Evolutionary conservation across 139 green algal species (phyloP).

Genomic region (Chlamydomonas sp.): DNA sequence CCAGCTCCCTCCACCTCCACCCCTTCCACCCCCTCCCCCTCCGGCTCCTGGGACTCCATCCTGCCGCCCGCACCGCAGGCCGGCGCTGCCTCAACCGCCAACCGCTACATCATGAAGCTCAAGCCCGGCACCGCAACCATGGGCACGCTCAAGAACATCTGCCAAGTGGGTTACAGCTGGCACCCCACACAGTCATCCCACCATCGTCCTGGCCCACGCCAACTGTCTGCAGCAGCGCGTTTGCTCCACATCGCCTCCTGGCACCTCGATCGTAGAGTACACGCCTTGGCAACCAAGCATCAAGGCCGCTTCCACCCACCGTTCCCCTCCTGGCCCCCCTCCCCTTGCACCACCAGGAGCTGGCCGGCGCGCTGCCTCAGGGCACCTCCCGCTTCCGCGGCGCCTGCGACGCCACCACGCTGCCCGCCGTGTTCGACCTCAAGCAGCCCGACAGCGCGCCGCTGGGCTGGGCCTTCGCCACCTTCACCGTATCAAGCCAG

Average conservation of each 20-base stretch:
- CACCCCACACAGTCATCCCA: not conserved
- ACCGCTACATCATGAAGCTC: constrained; percentile 60
- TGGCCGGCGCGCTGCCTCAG: constrained; percentile 6
- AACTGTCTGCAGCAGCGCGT: too few relatives aligned
- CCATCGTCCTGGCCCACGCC: not conserved
- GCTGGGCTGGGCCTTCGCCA: constrained; percentile 49
- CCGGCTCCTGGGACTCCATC: too few relatives aligned
- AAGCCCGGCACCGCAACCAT: constrained; percentile 25
- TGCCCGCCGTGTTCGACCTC: constrained; percentile 12
- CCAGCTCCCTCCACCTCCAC: too few relatives aligned
- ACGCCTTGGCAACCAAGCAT: too few relatives aligned
- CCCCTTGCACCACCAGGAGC: constrained; percentile 5
- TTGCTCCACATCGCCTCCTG: not conserved
- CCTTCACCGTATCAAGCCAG: constrained; percentile 36
- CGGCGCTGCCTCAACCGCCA: not conserved
- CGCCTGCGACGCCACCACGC: not conserved
- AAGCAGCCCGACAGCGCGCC: not conserved
- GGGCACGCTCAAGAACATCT: constrained; percentile 43
- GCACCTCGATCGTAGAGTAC: not conserved
- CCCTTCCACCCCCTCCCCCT: too few relatives aligned
- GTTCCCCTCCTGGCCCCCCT: not conserved
- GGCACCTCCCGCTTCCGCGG: constrained; percentile 36
- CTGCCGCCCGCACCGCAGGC: too few relatives aligned
- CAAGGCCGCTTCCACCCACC: too few relatives aligned
- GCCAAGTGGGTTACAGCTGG: constrained; percentile 36